Evolutionary conservation across 192 early-diverging fungal genomes (phyloP).

Genomic region (Chytriomyces sp.): DNA sequence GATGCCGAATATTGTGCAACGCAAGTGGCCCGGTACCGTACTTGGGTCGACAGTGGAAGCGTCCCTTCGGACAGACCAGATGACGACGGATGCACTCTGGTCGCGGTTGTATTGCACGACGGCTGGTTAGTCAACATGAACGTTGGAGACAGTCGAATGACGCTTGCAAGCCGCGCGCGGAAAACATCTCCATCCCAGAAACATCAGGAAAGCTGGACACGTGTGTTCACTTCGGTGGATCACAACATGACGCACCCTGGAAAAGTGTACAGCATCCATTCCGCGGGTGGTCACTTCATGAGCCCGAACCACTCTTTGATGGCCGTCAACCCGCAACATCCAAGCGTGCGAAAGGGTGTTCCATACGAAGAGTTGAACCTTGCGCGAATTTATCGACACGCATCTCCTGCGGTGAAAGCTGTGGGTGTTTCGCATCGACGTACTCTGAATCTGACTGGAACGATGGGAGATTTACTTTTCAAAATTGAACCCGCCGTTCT

Average conservation of each 20-base stretch:
- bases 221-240: conserved; percentile 55
- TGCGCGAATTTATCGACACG: conserved; percentile 60
- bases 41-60: conserved; percentile 49
- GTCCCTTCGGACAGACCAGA: conserved; percentile 36
- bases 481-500: conserved; percentile 65
- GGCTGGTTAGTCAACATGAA: conserved; percentile 62
- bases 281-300: conserved; percentile 60
- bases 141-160: conserved; percentile 61
- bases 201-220: conserved; percentile 41
- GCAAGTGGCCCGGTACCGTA: conserved; percentile 45
- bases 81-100: conserved; percentile 65
- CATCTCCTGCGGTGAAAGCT: conserved; percentile 44
- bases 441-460: conserved; percentile 65
- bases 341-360: conserved; percentile 9
- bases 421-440: conserved; percentile 61
- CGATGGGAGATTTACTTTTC: conserved; percentile 69
- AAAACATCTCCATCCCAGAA: not conserved
- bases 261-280: conserved; percentile 59
- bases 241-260: conserved; percentile 68
- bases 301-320: conserved; percentile 53
- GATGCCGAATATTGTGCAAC: conserved; percentile 63
- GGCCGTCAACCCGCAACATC: conserved; percentile 31
- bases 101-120: conserved; percentile 54
- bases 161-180: conserved; percentile 1
- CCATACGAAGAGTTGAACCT: conserved; percentile 57